These are phyloP conservation scores for Avena sativa DNA, from an alignment of 176 grass and related monocot genomes.

Conservation along the genomic window DNA sequence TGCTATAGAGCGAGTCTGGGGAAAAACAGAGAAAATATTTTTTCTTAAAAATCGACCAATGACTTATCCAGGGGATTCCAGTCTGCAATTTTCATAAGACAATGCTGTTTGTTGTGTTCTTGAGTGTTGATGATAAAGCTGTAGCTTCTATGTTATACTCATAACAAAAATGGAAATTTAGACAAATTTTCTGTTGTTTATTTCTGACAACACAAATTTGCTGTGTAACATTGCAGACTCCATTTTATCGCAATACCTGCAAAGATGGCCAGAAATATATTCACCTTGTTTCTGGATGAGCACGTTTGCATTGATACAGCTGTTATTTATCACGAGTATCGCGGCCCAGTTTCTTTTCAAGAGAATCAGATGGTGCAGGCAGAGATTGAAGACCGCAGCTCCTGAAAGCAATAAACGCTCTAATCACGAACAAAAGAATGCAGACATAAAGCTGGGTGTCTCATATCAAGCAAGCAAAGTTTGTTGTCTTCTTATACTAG, in stretches of 20 bases:
- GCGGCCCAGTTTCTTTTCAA: constrained; percentile 59
- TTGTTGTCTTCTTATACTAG: constrained; percentile 74
- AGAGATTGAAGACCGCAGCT: constrained; percentile 40
- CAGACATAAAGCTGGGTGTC: constrained; percentile 48
- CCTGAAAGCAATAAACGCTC: constrained; percentile 47
- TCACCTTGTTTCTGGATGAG: constrained; percentile 76
- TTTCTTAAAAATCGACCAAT: too few relatives aligned
- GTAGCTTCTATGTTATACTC: too few relatives aligned
- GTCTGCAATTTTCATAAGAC: too few relatives aligned
- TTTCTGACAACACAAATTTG: constrained; percentile 29
- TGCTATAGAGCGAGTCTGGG: too few relatives aligned
- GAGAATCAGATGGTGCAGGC: constrained; percentile 54
- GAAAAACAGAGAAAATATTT: too few relatives aligned
- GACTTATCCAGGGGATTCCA: too few relatives aligned
- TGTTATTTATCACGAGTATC: constrained; percentile 65
- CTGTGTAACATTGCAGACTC: constrained; percentile 52
- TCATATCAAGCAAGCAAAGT: constrained; percentile 70
- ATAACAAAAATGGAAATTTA: too few relatives aligned
- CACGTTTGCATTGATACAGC: constrained; percentile 57
- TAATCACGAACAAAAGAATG: constrained; percentile 42
- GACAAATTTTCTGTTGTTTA: background rate
- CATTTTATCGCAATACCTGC: constrained; percentile 40
- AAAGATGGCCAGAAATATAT: constrained; percentile 67
- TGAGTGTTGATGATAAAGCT: too few relatives aligned
- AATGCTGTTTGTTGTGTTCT: too few relatives aligned